Base-by-base conservation (phyloP, 805 yeast genomes). In the Tetrapisispora namnaoensis region DNA sequence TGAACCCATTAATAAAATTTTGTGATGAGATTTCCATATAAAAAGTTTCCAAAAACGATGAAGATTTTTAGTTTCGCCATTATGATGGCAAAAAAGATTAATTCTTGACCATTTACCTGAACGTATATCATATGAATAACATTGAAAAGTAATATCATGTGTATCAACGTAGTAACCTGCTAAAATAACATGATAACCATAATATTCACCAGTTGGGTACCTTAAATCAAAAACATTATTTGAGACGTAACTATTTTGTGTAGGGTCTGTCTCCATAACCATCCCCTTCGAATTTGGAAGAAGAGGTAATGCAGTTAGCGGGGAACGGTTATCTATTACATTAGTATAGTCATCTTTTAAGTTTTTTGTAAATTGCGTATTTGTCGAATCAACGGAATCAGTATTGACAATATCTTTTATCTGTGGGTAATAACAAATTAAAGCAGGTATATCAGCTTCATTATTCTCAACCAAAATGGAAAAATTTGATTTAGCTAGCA, bases 1-100 rank as follows among this genome's bases (percentile, higher is more conserved):
- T 9, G 72, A 63, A 1, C 93, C 93, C 35, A 85, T 56, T 28
- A 83, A 63, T 1, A 82, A 67, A 1, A 82, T 79, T 60, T 79
- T 80, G 58, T 85, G 91, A 62, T 85, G 95, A 0, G 90, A 82
- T 32, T 75, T 75, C 95, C 95, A 85, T 1, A 79, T 79, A 63
- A 76, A 80, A 0, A 84, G 79, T 52, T 79, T 81, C 78, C 86
- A 79, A 45, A 82, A 73, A 46, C 83, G 67, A 57, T 82, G 86
- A 40, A 80, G 66, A 56, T 80, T 83, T 1, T 76, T 70, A 30
- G 76, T 75, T 32, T 72, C 67, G 44, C 73, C 76, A 53, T 77
- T 80, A 44, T 74, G 72, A 55, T 82, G 70, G 60, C 74, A 70
- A 39, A 73, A 73, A 16, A 76, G 66, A 52, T 78, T 81, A 22